These are phyloP conservation scores for Neurospora africana DNA, from an alignment of 495 filamentous ascomycete genomes.

Conservation along the genomic window DNA sequence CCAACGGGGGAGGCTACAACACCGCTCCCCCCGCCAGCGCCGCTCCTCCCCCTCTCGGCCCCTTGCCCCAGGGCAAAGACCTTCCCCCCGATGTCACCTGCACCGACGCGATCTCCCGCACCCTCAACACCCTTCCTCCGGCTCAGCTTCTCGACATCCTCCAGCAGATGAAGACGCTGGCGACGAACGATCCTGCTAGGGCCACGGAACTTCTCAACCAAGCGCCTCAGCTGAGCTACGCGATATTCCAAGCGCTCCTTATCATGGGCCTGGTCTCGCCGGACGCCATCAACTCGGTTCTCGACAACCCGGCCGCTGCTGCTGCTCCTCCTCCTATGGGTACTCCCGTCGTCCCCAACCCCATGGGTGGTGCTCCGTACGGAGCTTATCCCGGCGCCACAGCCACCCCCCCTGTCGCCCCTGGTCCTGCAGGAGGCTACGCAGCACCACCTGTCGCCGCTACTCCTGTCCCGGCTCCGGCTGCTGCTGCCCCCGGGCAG, in stretches of 20 bases:
- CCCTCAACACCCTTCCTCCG: slow-evolving; percentile 72
- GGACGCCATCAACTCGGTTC: slow-evolving; percentile 38
- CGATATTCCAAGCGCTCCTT: slow-evolving; percentile 89
- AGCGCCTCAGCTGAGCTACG: slow-evolving; percentile 89
- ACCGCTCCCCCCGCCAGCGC: slow-evolving; percentile 18
- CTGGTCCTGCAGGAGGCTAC: slow-evolving; percentile 17
- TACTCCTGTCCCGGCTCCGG: slow-evolving; percentile 19
- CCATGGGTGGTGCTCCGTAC: slow-evolving; percentile 6
- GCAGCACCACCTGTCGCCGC: slow-evolving; percentile 26
- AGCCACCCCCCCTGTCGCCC: slow-evolving; percentile 41
- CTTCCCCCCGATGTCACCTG: slow-evolving; percentile 70
- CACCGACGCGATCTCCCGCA: slow-evolving; percentile 83
- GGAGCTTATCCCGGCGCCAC: slow-evolving; percentile 47
- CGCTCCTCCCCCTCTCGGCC: slow-evolving; percentile 46
- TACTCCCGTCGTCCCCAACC: slow-evolving; percentile 6
- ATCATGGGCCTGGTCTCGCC: slow-evolving; percentile 83
- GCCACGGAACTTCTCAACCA: slow-evolving; percentile 79
- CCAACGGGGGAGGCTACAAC: slow-evolving; percentile 5
- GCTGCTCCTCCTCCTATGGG: slow-evolving; percentile 15
- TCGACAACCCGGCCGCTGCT: slow-evolving; percentile 25
- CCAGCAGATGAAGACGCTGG: slow-evolving; percentile 85
- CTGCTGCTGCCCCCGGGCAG: slow-evolving; percentile 35
- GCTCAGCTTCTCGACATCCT: slow-evolving; percentile 90
- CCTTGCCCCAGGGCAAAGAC: slow-evolving; percentile 74
- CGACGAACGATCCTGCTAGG: slow-evolving; percentile 66